These are phyloP conservation scores for Blepharisma stoltei DNA, from an alignment of 73 alveolate species.

Conservation along the genomic window DNA sequence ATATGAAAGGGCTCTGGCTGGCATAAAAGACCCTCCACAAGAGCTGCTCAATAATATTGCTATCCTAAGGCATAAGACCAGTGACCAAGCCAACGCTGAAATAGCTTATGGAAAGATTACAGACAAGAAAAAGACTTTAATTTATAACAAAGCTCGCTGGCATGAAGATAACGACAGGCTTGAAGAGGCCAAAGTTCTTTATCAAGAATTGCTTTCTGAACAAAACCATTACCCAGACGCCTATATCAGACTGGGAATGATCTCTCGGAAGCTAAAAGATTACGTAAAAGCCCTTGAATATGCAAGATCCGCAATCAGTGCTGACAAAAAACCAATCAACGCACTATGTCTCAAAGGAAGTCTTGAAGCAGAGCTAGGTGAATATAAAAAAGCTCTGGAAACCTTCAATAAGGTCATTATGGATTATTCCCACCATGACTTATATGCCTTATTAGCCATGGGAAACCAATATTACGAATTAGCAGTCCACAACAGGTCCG, in stretches of 20 bases:
- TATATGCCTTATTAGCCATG: constrained; percentile 40
- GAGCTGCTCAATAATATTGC: constrained; percentile 41
- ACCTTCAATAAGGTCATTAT: constrained; percentile 37
- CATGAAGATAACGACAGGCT: constrained; percentile 32
- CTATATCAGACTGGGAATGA: constrained; percentile 51
- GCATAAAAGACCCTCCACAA: neutral
- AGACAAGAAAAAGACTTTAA: constrained; percentile 21
- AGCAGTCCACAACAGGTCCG: constrained; percentile 30
- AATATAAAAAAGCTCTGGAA: constrained; percentile 33
- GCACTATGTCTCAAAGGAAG: constrained; percentile 37
- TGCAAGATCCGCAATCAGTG: constrained; percentile 39
- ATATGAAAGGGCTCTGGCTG: constrained; percentile 35
- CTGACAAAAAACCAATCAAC: constrained; percentile 36
- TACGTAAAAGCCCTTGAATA: constrained; percentile 45
- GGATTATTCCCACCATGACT: constrained; percentile 25
- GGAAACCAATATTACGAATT: constrained; percentile 50
- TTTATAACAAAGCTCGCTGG: constrained; percentile 35
- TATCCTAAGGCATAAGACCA: constrained; percentile 27
- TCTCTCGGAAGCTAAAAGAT: constrained; percentile 49
- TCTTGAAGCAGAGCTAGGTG: constrained; percentile 23
- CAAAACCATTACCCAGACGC: constrained; percentile 58
- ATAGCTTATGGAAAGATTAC: constrained; percentile 23
- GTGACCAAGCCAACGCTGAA: constrained; percentile 32
- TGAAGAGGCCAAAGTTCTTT: constrained; percentile 39
- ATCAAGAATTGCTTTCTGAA: constrained; percentile 36